Conservation (phyloP, 768 basidiomycete genomes). For the Leccinellum luteum region DNA sequence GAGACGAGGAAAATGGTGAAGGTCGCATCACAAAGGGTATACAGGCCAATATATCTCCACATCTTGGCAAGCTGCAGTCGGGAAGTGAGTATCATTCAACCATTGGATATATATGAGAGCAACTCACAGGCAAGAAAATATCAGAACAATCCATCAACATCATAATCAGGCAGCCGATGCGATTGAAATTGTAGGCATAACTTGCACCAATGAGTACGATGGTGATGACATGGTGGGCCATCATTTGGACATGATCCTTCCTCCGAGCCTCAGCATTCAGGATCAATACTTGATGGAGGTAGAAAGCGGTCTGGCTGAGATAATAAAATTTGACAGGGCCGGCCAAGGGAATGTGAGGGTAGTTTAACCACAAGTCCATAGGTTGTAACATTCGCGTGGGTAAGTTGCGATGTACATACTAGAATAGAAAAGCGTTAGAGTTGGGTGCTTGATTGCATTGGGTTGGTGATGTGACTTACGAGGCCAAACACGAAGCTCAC, state of each 20-base stretch:
- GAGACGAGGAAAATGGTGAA: conserved; percentile 84
- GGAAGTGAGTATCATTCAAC: background rate
- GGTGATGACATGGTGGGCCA: conserved; percentile 92
- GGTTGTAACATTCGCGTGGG: conserved; percentile 67
- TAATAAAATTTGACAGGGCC: conserved; percentile 88
- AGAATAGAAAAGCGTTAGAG: conserved; percentile 9
- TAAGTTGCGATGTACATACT: conserved; percentile 81
- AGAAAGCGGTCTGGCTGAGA: conserved; percentile 82
- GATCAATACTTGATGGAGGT: conserved; percentile 87
- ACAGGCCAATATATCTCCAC: conserved; percentile 77
- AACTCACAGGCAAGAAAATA: conserved; percentile 83
- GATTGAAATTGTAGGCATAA: conserved; percentile 82
- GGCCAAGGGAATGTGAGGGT: conserved; percentile 82
- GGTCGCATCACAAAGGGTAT: conserved; percentile 62
- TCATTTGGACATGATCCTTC: conserved; percentile 95
- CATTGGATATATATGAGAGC: background rate
- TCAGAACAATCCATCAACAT: conserved; percentile 94
- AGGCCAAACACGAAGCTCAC: conserved; percentile 75
- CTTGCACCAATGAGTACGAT: conserved; percentile 71
- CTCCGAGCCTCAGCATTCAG: conserved; percentile 90
- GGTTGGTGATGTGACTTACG: conserved; percentile 51
- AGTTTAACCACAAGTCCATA: conserved; percentile 67
- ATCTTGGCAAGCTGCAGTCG: conserved; percentile 83
- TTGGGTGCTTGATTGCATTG: background rate
- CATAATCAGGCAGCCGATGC: conserved; percentile 87